Evolutionary conservation across 345 rosid species (phyloP), one percentile per base, ranked within the genome.

Genomic region (Moringa oleifera): DNA sequence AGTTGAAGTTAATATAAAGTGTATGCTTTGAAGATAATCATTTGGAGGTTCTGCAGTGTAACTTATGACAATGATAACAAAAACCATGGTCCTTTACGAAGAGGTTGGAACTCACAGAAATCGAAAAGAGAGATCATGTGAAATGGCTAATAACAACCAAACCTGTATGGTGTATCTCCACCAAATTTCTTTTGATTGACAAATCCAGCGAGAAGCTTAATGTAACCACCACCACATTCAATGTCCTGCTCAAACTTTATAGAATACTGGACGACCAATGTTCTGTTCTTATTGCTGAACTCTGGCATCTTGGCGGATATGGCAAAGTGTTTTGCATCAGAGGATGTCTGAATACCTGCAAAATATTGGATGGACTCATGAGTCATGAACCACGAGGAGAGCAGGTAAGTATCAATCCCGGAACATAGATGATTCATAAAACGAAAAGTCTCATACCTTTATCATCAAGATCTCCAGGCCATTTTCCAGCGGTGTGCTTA

Each of bases 151-250:
- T n/a, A n/a, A n/a, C n/a, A n/a, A n/a, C n/a, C 57, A 13, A 51
- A 93, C 98, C 94, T 88, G 74, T 88, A 93, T 55, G 98, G 98
- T 54, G 98, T 86, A 71, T 93, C 98, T 18, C 98, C 98, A 50
- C 98, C 98, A 78, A 83, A 93, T 72, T 90, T 92, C 80, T 93
- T 93, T 71, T 93, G 98, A 77, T 90, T 93, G 28, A 93, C 97
- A 69, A 80, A 90, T 25, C 92, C 92, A n/a, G 97, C 90, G 61
- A 72, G 90, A 70, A 93, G 96, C 83, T 93, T 90, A 62, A 93
- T 84, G 78, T 93, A 90, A 52, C 91, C 97, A 20, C 98, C 98
- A 8, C 98, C 99, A 69, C 99, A 93, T 72, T 93, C 97, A 47
- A 93, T 88, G 67, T 93, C 89, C 77, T 93, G 99, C 73, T 93